Percentiles rank a stretch among this genome's conserved stretches.
Evolutionary conservation across 2,329 filamentous ascomycete species (phyloP).

Genomic region (Cladosporium phlei): DNA sequence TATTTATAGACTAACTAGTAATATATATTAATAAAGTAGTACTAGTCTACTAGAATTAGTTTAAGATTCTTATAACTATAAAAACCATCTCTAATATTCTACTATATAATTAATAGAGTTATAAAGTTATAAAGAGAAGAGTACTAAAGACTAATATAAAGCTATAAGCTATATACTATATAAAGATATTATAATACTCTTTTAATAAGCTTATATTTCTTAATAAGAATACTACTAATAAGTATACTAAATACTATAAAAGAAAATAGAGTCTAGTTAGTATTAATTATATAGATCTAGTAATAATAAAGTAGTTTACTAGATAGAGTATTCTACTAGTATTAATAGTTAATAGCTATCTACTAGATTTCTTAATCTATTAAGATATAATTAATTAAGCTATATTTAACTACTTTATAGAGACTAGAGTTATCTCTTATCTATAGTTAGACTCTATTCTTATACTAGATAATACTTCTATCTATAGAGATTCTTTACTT

Average conservation of each 20-base stretch:
- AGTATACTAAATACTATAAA: background rate
- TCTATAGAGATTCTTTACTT: background rate
- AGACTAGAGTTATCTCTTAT: background rate
- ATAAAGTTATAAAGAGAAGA: background rate
- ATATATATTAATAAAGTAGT: background rate
- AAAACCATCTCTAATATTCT: background rate
- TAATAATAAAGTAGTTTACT: background rate
- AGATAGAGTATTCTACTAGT: background rate
- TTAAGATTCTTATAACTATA: background rate
- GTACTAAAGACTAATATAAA: background rate
- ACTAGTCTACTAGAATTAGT: background rate
- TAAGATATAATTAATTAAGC: background rate
- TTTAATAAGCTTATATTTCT: background rate
- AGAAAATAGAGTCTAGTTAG: background rate
- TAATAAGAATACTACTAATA: background rate
- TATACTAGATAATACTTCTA: background rate
- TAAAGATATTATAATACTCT: background rate
- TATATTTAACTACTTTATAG: background rate
- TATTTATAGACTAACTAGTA: background rate
- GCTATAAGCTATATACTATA: background rate
- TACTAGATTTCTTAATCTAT: background rate
- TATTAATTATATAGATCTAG: background rate
- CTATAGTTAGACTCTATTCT: background rate
- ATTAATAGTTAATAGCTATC: background rate
- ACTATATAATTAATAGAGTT: background rate